Base-by-base conservation (phyloP, 1,284 basidiomycete genomes). In the Agaricales sp. region DNA sequence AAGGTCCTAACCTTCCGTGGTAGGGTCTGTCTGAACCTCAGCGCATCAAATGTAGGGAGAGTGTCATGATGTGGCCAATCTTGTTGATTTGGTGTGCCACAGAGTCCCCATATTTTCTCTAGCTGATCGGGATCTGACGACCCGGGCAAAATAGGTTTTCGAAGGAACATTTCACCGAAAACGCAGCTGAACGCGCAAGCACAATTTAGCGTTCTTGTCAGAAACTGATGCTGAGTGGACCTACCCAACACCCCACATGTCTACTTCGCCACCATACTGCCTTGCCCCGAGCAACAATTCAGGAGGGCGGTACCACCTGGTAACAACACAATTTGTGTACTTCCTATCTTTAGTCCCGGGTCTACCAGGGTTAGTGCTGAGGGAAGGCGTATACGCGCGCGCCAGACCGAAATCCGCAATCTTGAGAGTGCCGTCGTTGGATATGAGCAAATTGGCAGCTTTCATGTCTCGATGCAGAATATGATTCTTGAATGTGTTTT, bases 391-490 rank as follows among this genome's bases (percentile, higher is more conserved):
- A 55, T 76, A 82, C 6, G 85, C 75, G 13, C 96, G 79, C 0
- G 96, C 96, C 3, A 99, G 78, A 63, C 95, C 95, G 58, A 99
- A 98, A 65, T 99, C 95, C 11, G 94, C 96, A 55, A 99, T 95
- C 59, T 84, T 82, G 19, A 95, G 70, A 21, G 74, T 72, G 3
- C 93, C 93, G 2, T 74, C 68, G 61, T 96, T 94, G 50, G 84
- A 87, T 51, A 99, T 96, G 44, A 99, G 82, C 49, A 99, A 68
- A 62, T 99, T 99, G 23, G 96, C 95, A 3, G 95, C 91, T 65
- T 99, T 99, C 84, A 99, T 93, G 61, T 99, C 96, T 49, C 96
- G 91, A 65, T 99, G 95, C 8, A 99, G 73, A 58, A 97, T 93
- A 56, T 89, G 81, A 64, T 98, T 97, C 90, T 35, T 11, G 30